These are phyloP conservation scores for Coniochaeta hoffmannii DNA, from an alignment of 2,329 filamentous ascomycete species.

Conservation along the genomic window DNA sequence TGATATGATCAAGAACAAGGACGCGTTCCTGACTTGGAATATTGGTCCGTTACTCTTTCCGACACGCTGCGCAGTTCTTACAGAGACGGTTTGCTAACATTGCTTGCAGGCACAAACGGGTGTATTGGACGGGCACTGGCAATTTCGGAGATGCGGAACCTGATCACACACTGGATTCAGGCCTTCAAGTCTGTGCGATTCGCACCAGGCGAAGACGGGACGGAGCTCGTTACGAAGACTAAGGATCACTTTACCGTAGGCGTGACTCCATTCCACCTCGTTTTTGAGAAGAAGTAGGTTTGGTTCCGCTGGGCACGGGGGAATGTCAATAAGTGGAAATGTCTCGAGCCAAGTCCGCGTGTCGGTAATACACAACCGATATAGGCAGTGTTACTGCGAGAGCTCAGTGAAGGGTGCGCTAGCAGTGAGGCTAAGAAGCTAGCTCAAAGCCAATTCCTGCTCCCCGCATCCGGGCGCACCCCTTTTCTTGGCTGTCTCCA, in stretches of 20 bases:
- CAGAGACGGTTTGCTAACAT: too few species aligned
- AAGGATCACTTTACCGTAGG: slow-evolving; percentile 4
- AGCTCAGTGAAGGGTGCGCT: too few species aligned
- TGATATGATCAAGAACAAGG: slow-evolving; percentile 2
- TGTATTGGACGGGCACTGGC: slow-evolving; percentile 4
- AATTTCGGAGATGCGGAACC: slow-evolving; percentile 3
- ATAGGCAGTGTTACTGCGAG: too few species aligned
- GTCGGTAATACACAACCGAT: too few species aligned
- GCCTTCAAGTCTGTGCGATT: slow-evolving; percentile 1
- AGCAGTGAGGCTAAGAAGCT: too few species aligned
- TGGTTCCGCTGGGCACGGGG: neutral
- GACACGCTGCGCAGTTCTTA: too few species aligned
- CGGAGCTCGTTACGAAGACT: neutral
- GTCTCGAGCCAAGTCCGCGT: too few species aligned
- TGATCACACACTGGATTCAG: slow-evolving; percentile 3
- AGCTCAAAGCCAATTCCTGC: too few species aligned
- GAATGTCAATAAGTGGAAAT: neutral
- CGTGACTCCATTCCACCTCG: neutral
- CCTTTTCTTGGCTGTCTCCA: too few species aligned
- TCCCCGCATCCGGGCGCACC: too few species aligned
- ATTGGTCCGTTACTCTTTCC: neutral
- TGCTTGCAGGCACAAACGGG: slow-evolving; percentile 1
- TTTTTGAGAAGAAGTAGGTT: slow-evolving; percentile 1
- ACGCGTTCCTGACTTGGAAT: slow-evolving; percentile 2
- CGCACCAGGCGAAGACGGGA: slow-evolving; percentile 2